These are phyloP conservation scores for Ganoderma boninense DNA, from an alignment of 1,284 basidiomycete genomes.

Conservation along the genomic window DNA sequence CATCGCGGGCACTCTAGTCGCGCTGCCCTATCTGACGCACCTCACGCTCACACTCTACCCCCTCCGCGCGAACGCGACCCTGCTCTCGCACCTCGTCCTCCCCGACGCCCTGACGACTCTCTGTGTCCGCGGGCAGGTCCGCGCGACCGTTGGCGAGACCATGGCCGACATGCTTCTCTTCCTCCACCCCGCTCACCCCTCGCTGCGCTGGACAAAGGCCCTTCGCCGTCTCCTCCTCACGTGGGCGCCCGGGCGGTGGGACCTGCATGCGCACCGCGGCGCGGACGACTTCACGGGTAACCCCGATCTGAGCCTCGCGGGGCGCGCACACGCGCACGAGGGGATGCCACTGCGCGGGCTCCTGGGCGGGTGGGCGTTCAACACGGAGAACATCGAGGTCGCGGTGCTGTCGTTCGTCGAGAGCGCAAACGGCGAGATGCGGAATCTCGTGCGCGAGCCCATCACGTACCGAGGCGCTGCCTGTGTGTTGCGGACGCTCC, in stretches of 20 bases:
- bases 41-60: neutral
- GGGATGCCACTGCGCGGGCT: constrained; percentile 4
- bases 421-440: neutral
- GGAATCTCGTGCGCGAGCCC: neutral
- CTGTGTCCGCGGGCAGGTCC: neutral
- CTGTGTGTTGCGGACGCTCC: constrained; percentile 17
- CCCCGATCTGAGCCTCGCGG: constrained; percentile 4
- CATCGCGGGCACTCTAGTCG: neutral
- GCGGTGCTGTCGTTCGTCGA: constrained; percentile 9
- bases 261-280: neutral
- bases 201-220: neutral
- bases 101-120: neutral
- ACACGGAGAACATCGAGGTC: constrained; percentile 15
- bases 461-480: constrained; percentile 7
- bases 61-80: neutral
- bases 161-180: neutral
- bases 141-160: neutral
- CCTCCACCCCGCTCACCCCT: neutral
- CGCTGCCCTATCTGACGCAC: neutral
- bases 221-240: neutral
- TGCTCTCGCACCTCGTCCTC: constrained; percentile 2
- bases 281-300: neutral
- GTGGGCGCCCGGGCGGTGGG: neutral
- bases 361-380: constrained; percentile 14
- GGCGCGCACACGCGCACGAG: neutral